Base-by-base conservation (phyloP, 1,284 basidiomycete species). In the Leccinum cinnamomeum region DNA sequence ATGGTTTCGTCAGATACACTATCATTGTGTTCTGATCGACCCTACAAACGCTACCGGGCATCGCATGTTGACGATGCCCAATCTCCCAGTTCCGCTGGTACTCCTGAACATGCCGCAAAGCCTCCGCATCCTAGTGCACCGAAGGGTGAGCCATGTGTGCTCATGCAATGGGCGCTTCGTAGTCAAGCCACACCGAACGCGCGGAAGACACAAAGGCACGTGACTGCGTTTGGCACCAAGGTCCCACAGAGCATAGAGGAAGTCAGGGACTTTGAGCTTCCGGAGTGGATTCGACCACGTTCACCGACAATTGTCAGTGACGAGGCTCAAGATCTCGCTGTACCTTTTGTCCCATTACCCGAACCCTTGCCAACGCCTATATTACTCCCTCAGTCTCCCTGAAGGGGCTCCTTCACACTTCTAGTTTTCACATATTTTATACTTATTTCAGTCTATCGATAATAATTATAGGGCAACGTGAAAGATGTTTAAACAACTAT, bases 171-270 rank as follows among this genome's bases (percentile, higher is more conserved):
- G 58, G 86, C 85, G 6, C 70, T 81, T 53, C 82, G 84, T 30
- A 80, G 75, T 63, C 76, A 79, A 28, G 76, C 74, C 16, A 73
- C 79, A 33, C 80, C 78, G 6, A 78, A 74, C 14, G 76, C 77
- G 28, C 77, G 82, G 58, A 85, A 82, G 70, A 82, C 82, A 2
- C 80, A 81, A 68, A 78, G 86, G 59, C 79, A 83, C 62, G 74
- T 81, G 53, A 80, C 77, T 33, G 84, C 86, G 16, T 89, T 88
- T 68, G 87, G 87, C 1, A 76, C 77, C 53, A 81, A 80, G 58
- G 76, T 84, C 7, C 83, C 84, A 2, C 72, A 67, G 0, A 79
- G 77, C 58, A 64, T 84, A 57, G 82, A 83, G 66, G 75, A 78
- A 61, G 69, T 79, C 33, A 74, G 76, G 62, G 82, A 84, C 62